Evolutionary conservation across 345 rosid species (phyloP), one percentile per base, ranked within the genome.

Genomic region (Camelina laxa): DNA sequence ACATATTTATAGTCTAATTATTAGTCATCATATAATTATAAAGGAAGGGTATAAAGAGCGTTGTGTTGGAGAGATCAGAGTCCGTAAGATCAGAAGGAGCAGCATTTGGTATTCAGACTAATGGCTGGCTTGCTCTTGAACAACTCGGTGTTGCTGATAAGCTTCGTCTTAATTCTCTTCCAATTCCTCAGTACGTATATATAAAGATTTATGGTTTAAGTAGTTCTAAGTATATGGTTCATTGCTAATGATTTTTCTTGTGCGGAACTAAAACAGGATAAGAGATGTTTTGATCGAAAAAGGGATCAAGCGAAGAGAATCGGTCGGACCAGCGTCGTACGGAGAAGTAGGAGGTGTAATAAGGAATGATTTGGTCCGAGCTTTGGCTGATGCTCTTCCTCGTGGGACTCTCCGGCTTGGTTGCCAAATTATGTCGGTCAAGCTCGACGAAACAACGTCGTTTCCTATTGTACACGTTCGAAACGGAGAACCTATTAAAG

Each of bases 101-200:
- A 21, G 88, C 81, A 2, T 85, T 88, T 21, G 76, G 68, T 11
- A 67, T 90, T 49, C 83, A 68, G 19, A 61, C 84, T 4, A 90
- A 88, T 45, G 96, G 91, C 1, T 88, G 91, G 93, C 84, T 81
- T 15, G 93, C 89, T 14, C 87, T 90, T 3, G 77, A 84, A 44
- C 77, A 84, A 33, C 87, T 88, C 8, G 87, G 90, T 19, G 76
- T 84, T 7, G 93, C 80, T 0, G 70, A 83, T 2, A 70, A 60
- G 12, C 91, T 88, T 69, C 75, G 89, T 10, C 60, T 27, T 12
- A 70, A 82, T 49, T 73, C 87, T 27, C 22, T 68, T 21, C 79
- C 80, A 2, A 19, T 85, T 58, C 62, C 62, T 6, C 62, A 67
- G 90, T 84, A 70, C 19, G 71, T 67, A 7, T 44, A 0, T n/a